phyloP scores from a whole-genome alignment of 805 yeast species.

The Kodamaea hsintzibuensis region DNA sequence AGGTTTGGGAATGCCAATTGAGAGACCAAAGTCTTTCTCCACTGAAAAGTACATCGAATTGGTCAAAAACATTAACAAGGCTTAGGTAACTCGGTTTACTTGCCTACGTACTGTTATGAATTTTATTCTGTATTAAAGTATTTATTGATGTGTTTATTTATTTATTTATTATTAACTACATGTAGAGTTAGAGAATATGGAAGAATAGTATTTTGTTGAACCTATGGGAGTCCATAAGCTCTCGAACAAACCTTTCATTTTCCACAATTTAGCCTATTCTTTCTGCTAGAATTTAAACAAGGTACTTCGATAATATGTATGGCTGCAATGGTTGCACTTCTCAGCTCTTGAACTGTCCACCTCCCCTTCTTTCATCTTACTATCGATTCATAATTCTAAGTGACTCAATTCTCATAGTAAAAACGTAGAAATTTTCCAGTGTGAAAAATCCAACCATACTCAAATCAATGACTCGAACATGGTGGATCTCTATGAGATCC shows the following conservation, averaged over 20 bases:
- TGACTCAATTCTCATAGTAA: no score
- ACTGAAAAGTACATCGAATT: slow-evolving; percentile 78
- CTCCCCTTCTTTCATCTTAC: no score
- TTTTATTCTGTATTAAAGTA: slow-evolving; percentile 4
- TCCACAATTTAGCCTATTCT: no score
- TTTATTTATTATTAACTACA: slow-evolving; percentile 9
- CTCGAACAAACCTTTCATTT: no score
- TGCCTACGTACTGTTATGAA: slow-evolving; percentile 8
- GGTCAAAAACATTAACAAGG: slow-evolving; percentile 48
- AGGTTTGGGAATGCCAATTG: slow-evolving; percentile 74
- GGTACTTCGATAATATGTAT: no score
- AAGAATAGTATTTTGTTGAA: no score
- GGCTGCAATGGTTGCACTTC: no score
- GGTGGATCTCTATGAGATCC: slow-evolving; percentile 6
- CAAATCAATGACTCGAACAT: slow-evolving; percentile 1
- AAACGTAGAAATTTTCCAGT: not conserved
- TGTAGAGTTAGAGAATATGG: not conserved
- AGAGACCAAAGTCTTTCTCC: slow-evolving; percentile 65
- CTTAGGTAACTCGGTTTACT: slow-evolving; percentile 8
- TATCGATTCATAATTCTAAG: no score
- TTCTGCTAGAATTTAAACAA: no score
- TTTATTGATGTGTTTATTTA: slow-evolving; percentile 11
- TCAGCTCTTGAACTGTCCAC: no score
- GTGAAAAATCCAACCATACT: not conserved
- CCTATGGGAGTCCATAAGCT: not conserved